A percentile compares a stretch with the other conserved stretches of the same genome.
phyloP scores from a whole-genome alignment of 257 asterid species.

The Lithospermum erythrorhizon region DNA sequence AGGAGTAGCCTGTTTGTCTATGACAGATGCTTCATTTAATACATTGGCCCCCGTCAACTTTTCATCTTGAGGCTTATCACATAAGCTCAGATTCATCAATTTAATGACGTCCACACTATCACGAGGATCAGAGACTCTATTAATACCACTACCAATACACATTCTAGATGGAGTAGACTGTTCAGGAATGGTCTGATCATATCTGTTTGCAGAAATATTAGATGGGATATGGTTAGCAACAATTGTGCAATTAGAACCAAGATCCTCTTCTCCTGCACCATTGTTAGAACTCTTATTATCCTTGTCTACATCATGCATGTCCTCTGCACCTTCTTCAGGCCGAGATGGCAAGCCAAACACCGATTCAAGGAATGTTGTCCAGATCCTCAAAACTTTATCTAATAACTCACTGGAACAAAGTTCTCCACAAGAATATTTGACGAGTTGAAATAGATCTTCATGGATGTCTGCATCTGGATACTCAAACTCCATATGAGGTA shows the following conservation, averaged over 20 bases:
- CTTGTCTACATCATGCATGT: conserved; percentile 23
- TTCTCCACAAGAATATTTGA: conserved; percentile 68
- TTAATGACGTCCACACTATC: conserved; percentile 17
- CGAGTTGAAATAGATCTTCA: conserved; percentile 66
- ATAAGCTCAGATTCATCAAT: conserved; percentile 16
- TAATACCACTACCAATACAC: conserved; percentile 20
- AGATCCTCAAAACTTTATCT: conserved; percentile 63
- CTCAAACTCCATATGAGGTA: conserved; percentile 56
- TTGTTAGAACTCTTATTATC: conserved; percentile 19
- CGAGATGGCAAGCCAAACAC: conserved; percentile 54
- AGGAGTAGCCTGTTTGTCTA: conserved; percentile 28
- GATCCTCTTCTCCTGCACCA: conserved; percentile 25
- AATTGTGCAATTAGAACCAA: conserved; percentile 25
- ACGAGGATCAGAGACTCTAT: conserved; percentile 23
- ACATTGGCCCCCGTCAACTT: conserved; percentile 22
- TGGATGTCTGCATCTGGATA: conserved; percentile 75
- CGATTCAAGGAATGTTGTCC: conserved; percentile 74
- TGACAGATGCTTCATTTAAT: conserved; percentile 23
- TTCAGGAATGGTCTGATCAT: conserved; percentile 21
- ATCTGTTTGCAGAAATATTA: conserved; percentile 22
- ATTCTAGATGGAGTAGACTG: conserved; percentile 25
- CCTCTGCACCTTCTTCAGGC: conserved; percentile 25
- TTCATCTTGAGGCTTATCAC: conserved; percentile 28
- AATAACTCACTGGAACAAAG: conserved; percentile 67
- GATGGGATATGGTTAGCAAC: conserved; percentile 22